Evolutionary conservation across 306 rosid species (phyloP), one percentile per base, ranked within the genome.

Genomic region (Castanospermum australe): DNA sequence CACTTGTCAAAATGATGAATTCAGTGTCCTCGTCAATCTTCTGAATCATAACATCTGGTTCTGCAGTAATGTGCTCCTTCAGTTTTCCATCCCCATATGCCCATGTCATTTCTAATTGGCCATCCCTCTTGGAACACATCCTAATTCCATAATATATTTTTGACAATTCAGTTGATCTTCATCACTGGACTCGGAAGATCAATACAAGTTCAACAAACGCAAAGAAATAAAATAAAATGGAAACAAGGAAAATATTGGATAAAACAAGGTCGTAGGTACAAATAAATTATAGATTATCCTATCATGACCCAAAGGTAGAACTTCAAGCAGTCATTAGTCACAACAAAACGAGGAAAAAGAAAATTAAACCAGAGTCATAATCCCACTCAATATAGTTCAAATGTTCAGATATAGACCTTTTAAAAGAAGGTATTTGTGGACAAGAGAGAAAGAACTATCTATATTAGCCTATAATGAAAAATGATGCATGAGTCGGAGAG

Each of bases 81-180:
- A 92, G 76, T 22, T 65, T 82, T 51, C 82, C 88, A 84, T 88
- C 93, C 8, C 94, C 94, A 71, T 88, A 87, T 57, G 90, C 89
- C 57, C 90, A 41, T 9, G 91, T 82, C 93, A 92, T 90, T 56
- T 92, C 91, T 42, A 90, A 83, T 80, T 69, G 83, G 4, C 89
- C 94, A 60, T 92, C 93, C 65, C 94, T 18, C 89, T 79, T 25
- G 97, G 85, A 69, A 79, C 75, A 76, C 14, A 8, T 64, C 93
- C 97, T 90, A 48, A 41, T 6, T 55, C 71, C 81, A 12, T 84
- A 81, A 63, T 77, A 80, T 38, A 78, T 80, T 66, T 84, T 69
- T 18, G 84, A 41, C 76, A 84, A 55, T 78, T 68, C 25, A 67
- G 54, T 41, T 66, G 0, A 8, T 66, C 9, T 25, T 57, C 51